Base-by-base conservation (phyloP, 331 rosid genomes). In the Cydonia oblonga region DNA sequence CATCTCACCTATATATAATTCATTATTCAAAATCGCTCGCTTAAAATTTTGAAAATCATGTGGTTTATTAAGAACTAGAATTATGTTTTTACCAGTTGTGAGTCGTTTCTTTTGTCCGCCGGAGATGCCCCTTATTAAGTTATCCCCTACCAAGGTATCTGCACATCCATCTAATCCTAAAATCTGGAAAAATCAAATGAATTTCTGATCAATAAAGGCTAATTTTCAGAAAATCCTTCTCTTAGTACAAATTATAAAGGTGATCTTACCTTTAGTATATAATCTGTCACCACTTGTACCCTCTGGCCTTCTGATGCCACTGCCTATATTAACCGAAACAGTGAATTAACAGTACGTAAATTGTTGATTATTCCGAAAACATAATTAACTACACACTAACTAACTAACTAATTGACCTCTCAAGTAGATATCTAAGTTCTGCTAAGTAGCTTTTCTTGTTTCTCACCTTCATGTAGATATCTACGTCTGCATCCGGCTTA, bases 61-160 rank as follows among this genome's bases (percentile, higher is more conserved):
- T 38, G 42, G 13, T 38, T 38, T 9, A 10, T 38, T 23, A 9
- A 70, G n/a, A 70, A 19, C 49, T 22, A 20, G 10, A 54, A 14
- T 6, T 49, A 49, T 57, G 18, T 63, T 23, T 51, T 79, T 72
- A 89, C 95, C 95, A 11, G 91, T 89, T 67, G 92, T 89, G 68
- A 89, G 88, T 10, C 96, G 88, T 68, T 89, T 89, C 76, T 44
- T 85, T 83, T 89, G 96, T 75, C 95, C 95, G 24, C 95, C 95
- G 19, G 95, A 89, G 69, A 89, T 78, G 38, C 95, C 95, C 64
- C 95, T 81, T 67, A 80, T 35, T 82, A 88, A 69, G 58, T 83
- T 84, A 81, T 85, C 82, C 75, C 95, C 95, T 7, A 89, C 85
- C 70, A 89, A 3, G 53, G 88, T 89, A 77, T 89, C 89, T 38